Percentiles rank a stretch among this genome's conserved stretches.
phyloP scores from a whole-genome alignment of 495 filamentous ascomycete species.

The Parmelia sp. region DNA sequence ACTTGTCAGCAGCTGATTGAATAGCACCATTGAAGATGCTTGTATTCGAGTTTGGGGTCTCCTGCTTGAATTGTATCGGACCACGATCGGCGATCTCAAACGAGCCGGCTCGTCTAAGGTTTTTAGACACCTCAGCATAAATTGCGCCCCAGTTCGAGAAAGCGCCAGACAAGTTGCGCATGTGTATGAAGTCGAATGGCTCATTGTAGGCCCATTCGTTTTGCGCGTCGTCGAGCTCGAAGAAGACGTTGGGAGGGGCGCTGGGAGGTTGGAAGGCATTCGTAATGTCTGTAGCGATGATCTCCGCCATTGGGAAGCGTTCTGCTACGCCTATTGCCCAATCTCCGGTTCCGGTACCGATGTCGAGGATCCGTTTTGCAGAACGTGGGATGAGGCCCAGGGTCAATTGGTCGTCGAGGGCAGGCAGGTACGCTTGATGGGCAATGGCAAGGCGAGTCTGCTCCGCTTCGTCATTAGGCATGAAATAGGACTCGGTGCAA shows the following conservation, averaged over 20 bases:
- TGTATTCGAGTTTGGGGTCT: conserved; percentile 33
- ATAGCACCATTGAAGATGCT: conserved; percentile 36
- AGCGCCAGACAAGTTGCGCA: conserved; percentile 56
- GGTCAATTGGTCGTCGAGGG: conserved; percentile 55
- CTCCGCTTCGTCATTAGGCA: conserved; percentile 71
- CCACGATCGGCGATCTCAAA: conserved; percentile 50
- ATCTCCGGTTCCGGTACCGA: conserved; percentile 64
- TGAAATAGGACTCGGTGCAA: conserved; percentile 58
- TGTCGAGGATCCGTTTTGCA: conserved; percentile 55
- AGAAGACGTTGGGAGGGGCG: conserved; percentile 58
- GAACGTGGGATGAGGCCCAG: conserved; percentile 48
- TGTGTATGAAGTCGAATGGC: conserved; percentile 60
- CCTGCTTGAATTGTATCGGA: conserved; percentile 32
- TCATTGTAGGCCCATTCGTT: conserved; percentile 50
- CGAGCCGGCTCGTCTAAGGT: conserved; percentile 58
- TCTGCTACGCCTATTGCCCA: conserved; percentile 72
- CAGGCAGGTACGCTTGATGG: conserved; percentile 57
- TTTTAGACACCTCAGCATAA: conserved; percentile 53
- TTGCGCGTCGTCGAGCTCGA: conserved; percentile 64
- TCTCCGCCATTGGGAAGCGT: conserved; percentile 52
- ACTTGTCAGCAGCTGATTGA: conserved; percentile 32
- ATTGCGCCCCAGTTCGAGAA: conserved; percentile 54
- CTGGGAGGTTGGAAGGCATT: conserved; percentile 23
- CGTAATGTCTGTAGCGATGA: conserved; percentile 64
- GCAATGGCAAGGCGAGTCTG: conserved; percentile 63